Conservation (phyloP, 805 yeast genomes). For the Hyphopichia homilentoma region DNA sequence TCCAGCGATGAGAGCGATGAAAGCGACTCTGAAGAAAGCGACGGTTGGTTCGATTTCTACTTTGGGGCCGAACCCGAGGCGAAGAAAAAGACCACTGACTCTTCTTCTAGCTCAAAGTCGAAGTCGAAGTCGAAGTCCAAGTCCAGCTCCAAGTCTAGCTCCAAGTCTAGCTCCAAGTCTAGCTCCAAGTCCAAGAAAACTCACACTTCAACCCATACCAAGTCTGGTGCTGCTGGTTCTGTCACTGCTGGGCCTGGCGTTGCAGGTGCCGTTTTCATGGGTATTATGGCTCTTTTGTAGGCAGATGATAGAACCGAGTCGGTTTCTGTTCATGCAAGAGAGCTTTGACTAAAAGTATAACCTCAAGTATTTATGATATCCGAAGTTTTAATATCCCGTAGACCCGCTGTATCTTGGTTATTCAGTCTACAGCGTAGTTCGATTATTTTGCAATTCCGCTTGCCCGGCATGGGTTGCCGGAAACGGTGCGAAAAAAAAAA, state of each 20-base stretch:
- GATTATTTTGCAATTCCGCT: background rate
- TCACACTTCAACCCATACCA: background rate
- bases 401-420: background rate
- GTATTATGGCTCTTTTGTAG: constrained; percentile 2
- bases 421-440: background rate
- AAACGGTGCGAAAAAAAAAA: background rate
- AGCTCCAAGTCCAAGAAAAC: background rate
- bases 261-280: constrained; percentile 1
- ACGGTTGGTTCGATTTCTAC: too few relatives aligned
- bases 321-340: background rate
- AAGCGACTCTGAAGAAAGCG: too few relatives aligned
- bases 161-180: too few relatives aligned
- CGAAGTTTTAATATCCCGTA: background rate
- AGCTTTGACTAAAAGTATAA: too few relatives aligned
- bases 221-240: constrained; percentile 2
- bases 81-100: too few relatives aligned
- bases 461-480: background rate
- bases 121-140: background rate
- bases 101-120: background rate
- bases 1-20: too few relatives aligned
- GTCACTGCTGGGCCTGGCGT: background rate
- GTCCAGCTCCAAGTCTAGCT: background rate
- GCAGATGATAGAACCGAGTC: too few relatives aligned
- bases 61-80: too few relatives aligned
- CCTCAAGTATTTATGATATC: background rate